Percentiles rank a stretch among this genome's conserved stretches.
phyloP scores from a whole-genome alignment of 345 rosid genomes.

The Erysimum cheiranthoides region DNA sequence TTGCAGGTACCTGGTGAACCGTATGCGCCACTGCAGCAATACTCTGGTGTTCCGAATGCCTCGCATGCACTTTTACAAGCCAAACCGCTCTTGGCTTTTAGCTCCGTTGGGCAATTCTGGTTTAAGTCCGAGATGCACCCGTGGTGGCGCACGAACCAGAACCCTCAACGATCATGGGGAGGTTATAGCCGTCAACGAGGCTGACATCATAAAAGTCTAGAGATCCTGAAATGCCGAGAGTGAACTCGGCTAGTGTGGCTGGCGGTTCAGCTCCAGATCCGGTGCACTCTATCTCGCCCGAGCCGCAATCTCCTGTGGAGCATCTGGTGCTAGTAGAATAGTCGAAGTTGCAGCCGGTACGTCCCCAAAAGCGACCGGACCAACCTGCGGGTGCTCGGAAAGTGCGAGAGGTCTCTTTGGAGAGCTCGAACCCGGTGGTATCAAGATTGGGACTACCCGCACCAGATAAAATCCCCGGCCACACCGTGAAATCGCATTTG shows the following conservation, averaged over 20 bases:
- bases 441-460: slow-evolving; percentile 50
- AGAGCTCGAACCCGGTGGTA: slow-evolving; percentile 58
- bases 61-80: slow-evolving; percentile 73
- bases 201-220: slow-evolving; percentile 64
- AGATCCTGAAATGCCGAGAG: slow-evolving; percentile 55
- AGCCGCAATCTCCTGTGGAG: slow-evolving; percentile 63
- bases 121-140: slow-evolving; percentile 59
- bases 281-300: slow-evolving; percentile 57
- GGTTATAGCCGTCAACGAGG: slow-evolving; percentile 69
- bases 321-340: slow-evolving; percentile 50
- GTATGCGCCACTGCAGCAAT: slow-evolving; percentile 63
- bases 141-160: slow-evolving; percentile 48
- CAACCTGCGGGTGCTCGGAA: slow-evolving; percentile 55
- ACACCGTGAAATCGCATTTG: slow-evolving; percentile 57
- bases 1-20: slow-evolving; percentile 59
- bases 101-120: slow-evolving; percentile 54
- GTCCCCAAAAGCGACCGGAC: slow-evolving; percentile 73
- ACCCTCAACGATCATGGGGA: slow-evolving; percentile 57
- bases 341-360: slow-evolving; percentile 57
- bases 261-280: slow-evolving; percentile 63
- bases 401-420: slow-evolving; percentile 45
- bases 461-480: slow-evolving; percentile 61
- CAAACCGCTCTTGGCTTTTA: slow-evolving; percentile 29
- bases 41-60: slow-evolving; percentile 58
- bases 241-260: slow-evolving; percentile 65